Base-by-base conservation (phyloP, 2,329 filamentous ascomycete species). In the Neofusicoccum kwambonambiense region DNA sequence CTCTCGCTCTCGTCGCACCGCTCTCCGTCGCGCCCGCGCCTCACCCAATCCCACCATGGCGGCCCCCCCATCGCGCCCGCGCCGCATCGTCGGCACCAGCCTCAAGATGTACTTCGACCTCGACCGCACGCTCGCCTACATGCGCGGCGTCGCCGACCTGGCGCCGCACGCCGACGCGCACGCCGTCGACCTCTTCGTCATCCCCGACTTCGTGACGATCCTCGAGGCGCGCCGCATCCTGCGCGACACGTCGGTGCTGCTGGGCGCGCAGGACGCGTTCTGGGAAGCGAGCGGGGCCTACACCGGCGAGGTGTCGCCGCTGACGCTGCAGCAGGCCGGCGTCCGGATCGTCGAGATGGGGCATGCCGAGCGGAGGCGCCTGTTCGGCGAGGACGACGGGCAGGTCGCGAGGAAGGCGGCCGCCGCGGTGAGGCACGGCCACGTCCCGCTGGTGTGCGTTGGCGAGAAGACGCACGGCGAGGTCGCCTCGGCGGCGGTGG, bases 21-120 rank as follows among this genome's bases (percentile, higher is more conserved):
- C 27, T 31, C 51, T 57, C 27, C n/a, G 31, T 42, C 12, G 4
- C 57, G n/a, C 44, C 34, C 35, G 11, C 27, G 27, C 27, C 8
- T 42, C 45, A 17, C 42, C 17, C 34, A 49, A 8, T 44, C 49
- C 9, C 49, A 39, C 17, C 41, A 60, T 56, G 45, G 56, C 63
- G 39, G 35, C 63, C 6, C 63, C 54, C 63, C 19, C 56, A 22
- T 37, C 63, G 3, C 63, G 47, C 64, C 83, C 81, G 52, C 86
- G 86, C 72, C 87, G 87, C 71, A 81, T 93, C 67, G 82, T 93
- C 66, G 90, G 90, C 75, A 87, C 92, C 68, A 90, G 87, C 52
- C 86, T 90, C 44, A 93, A 93, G 73, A 90, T 92, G 86, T 93
- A 93, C 83, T 93, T 93, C 78, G 86, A 88, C 67, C 84, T 89